Base-by-base conservation (phyloP, 2,329 filamentous ascomycete genomes). In the Phaeosphaeria sp. region DNA sequence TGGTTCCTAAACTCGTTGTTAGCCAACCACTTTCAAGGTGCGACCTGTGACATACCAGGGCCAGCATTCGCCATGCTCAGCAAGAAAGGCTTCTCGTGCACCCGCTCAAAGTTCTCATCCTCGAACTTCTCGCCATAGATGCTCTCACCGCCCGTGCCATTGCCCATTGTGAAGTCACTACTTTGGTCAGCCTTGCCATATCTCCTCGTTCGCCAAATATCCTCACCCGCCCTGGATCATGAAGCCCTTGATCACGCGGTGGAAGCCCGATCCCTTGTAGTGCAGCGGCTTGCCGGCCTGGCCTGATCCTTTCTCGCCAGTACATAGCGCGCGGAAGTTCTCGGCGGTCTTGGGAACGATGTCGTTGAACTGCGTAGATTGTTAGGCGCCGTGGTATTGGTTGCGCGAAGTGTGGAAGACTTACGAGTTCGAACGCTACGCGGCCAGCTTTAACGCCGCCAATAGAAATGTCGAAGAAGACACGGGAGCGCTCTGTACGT, bases 11-110 rank as follows among this genome's bases (percentile, higher is more conserved):
- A 27, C 15, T 45, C 22, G 18, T 43, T 18, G 40, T 46, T 22
- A 46, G 44, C 30, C 11, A 36, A 13, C 5, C 5, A 36, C 6
- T 13, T 6, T 13, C 15, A 13, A 13, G 15, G 11, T 3, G 30
- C 11, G 11, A 13, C 3, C 6, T 36, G 11, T 3, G 15, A 79
- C 87, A 68, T 85, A 90, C 90, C 92, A 46, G 93, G 92, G 47
- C 95, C 95, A 64, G 95, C 94, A 77, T 99, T 99, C 72, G 95
- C 95, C 95, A 99, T 99, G 76, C 91, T 96, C 61, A 99, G 84
- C 65, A 98, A 83, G 83, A 97, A 97, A 1, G 95, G 93, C 71
- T 89, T 91, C 71, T 96, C 91, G 76, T 99, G 95, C 84, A 96
- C 93, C 74, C 90, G 82, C 53, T 91, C 86, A 74, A 99, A 98